phyloP scores from a whole-genome alignment of 2,329 filamentous ascomycete species.

The Botrytis aclada region DNA sequence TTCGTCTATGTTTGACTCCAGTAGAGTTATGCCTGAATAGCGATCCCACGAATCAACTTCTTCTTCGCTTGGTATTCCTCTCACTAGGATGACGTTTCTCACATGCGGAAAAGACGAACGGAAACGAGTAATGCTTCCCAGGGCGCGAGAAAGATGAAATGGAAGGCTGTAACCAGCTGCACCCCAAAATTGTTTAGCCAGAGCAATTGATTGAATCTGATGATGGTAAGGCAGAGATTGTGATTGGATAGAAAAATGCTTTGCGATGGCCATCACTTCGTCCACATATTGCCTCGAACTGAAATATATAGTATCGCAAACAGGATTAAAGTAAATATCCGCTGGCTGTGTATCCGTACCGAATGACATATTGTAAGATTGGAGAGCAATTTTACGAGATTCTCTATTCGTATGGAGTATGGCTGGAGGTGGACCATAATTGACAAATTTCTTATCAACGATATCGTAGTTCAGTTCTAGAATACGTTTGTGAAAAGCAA shows the following conservation, averaged over 20 bases:
- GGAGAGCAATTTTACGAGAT: conserved; percentile 14
- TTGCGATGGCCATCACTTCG: conserved; percentile 15
- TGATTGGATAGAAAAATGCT: conserved; percentile 12
- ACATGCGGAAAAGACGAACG: conserved; percentile 5
- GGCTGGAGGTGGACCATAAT: conserved; percentile 11
- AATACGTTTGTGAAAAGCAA: conserved; percentile 5
- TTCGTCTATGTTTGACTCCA: background rate
- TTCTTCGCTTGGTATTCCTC: conserved; percentile 11
- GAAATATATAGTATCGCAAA: conserved; percentile 20
- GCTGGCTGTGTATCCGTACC: conserved; percentile 12
- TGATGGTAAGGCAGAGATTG: conserved; percentile 6
- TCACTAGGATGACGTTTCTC: conserved; percentile 7
- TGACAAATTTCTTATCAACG: conserved; percentile 5
- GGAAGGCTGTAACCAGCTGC: background rate
- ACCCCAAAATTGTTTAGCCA: conserved; percentile 5
- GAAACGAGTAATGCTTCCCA: conserved; percentile 10
- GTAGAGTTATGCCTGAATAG: conserved; percentile 10
- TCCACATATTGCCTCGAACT: conserved; percentile 17
- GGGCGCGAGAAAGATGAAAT: conserved; percentile 4
- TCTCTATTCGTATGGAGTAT: conserved; percentile 20
- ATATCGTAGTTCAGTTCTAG: conserved; percentile 16
- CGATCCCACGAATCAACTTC: conserved; percentile 11
- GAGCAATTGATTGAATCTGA: conserved; percentile 16
- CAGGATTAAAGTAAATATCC: conserved; percentile 19
- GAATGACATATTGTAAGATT: conserved; percentile 17